Base-by-base conservation (phyloP, 140 eudicot genomes). In the Bidens hawaiensis region DNA sequence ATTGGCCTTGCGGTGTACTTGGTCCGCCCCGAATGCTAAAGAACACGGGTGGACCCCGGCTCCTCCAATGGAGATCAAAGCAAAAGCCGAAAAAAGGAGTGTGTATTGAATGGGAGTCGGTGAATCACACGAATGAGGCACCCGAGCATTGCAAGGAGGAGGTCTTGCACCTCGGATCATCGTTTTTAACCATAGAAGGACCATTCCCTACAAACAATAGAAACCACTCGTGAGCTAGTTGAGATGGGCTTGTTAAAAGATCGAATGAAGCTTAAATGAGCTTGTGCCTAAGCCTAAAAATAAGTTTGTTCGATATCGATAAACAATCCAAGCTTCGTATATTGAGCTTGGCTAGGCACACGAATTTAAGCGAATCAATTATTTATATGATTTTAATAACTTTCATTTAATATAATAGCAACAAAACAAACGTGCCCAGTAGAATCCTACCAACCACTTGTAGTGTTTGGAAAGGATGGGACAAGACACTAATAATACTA, bases 41-140 rank as follows among this genome's bases (percentile, higher is more conserved):
- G 96, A 88, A 63, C 90, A 85, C 0, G 96, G 79, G 50, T 89
- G 80, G 16, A 88, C 67, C 21, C 96, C 96, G 42, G 94, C 96
- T 5, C 90, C 94, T 27, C 96, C 96, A 15, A 88, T 47, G 10
- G 96, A 84, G 77, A 88, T 85, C 27, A 88, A 61, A 43, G 65
- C 83, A 13, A 83, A 87, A 3, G 89, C 71, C 31, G 80, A 77
- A 26, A 76, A 16, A 21, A 87, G 60, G 43, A 84, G 65, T 13
- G 63, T 41, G 60, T 72, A 74, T 34, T 88, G 96, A 23, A 57
- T 54, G 5, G 82, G 51, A 14, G 93, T 71, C 2, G 97, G 81
- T 3, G 81, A 62, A 63, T 70, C 53, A 64, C 97, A 90, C 1
- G 56, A 53, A 5, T 69, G 78, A 17, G 63, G 66, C 27, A 41